phyloP scores from a whole-genome alignment of 2,329 filamentous ascomycete genomes.

The Fusarium albidum region DNA sequence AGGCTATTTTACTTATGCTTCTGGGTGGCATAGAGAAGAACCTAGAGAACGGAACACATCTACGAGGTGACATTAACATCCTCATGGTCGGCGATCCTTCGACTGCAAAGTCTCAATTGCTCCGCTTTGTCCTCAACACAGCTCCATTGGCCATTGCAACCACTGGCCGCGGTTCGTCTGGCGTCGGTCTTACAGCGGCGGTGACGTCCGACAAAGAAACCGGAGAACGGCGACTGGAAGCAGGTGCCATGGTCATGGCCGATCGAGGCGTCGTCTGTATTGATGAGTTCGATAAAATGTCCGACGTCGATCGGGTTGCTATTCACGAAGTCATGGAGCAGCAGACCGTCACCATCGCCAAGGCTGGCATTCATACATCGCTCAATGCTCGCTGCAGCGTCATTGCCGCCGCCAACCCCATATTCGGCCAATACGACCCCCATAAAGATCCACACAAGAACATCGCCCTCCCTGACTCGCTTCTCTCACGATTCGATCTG shows the following conservation, averaged over 20 bases:
- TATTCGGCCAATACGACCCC: slow-evolving; percentile 97
- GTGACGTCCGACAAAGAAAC: slow-evolving; percentile 98
- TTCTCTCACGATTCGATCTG: slow-evolving; percentile 97
- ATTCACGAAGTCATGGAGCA: slow-evolving; percentile 99
- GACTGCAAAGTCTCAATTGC: slow-evolving; percentile 96
- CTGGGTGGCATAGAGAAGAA: slow-evolving; percentile 98
- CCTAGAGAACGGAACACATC: slow-evolving; percentile 94
- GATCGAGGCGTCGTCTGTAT: slow-evolving; percentile 98
- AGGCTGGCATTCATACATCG: slow-evolving; percentile 97
- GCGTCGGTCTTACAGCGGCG: slow-evolving; percentile 95
- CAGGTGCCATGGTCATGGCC: slow-evolving; percentile 97
- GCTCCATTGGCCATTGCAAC: slow-evolving; percentile 96
- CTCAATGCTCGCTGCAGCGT: slow-evolving; percentile 97
- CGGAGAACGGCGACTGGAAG: slow-evolving; percentile 91
- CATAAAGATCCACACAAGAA: slow-evolving; percentile 99
- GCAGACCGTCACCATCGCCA: slow-evolving; percentile 98
- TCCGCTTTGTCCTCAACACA: slow-evolving; percentile 97
- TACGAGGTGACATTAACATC: slow-evolving; percentile 99
- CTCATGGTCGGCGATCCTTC: slow-evolving; percentile 99
- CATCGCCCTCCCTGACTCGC: slow-evolving; percentile 94
- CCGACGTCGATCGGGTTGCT: slow-evolving; percentile 94
- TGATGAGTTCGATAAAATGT: slow-evolving; percentile 99
- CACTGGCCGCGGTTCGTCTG: slow-evolving; percentile 94
- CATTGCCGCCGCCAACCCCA: slow-evolving; percentile 94
- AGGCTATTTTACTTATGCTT: slow-evolving; percentile 94